These are phyloP conservation scores for Yarrowia keelungensis DNA, from an alignment of 805 yeast species.

Conservation along the genomic window DNA sequence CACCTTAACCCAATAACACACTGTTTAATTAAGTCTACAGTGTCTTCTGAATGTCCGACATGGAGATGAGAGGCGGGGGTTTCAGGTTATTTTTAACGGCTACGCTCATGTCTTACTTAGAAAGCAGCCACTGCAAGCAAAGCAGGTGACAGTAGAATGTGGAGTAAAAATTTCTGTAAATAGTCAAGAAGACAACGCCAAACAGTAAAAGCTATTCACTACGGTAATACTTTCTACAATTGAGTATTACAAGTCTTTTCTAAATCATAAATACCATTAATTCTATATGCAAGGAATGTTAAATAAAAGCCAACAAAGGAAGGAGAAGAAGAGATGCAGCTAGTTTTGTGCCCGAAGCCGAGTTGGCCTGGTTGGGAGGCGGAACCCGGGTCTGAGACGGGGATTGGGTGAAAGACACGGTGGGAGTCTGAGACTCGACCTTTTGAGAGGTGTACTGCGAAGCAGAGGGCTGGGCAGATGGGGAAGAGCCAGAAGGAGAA, in stretches of 20 bases:
- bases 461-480: background rate
- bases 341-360: slow-evolving; percentile 1
- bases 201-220: too few species aligned
- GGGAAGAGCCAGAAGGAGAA: background rate
- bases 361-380: slow-evolving; percentile 21
- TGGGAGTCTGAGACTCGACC: slow-evolving; percentile 17
- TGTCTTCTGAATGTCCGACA: too few species aligned
- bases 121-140: background rate
- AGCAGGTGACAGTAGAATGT: too few species aligned
- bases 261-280: slow-evolving; percentile 5
- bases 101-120: background rate
- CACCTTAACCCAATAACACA: background rate
- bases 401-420: background rate
- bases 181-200: too few species aligned
- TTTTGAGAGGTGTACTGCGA: background rate
- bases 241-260: background rate
- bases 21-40: background rate
- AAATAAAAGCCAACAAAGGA: slow-evolving; percentile 32
- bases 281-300: slow-evolving; percentile 23
- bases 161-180: too few species aligned
- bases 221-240: background rate
- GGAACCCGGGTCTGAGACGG: background rate
- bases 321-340: slow-evolving; percentile 24
- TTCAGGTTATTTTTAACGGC: slow-evolving; percentile 6
- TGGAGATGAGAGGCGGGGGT: background rate